A percentile compares a stretch with the other conserved stretches of the same genome.
phyloP scores from a whole-genome alignment of 1,139 yeast species.

The Petasospora fabianii region DNA sequence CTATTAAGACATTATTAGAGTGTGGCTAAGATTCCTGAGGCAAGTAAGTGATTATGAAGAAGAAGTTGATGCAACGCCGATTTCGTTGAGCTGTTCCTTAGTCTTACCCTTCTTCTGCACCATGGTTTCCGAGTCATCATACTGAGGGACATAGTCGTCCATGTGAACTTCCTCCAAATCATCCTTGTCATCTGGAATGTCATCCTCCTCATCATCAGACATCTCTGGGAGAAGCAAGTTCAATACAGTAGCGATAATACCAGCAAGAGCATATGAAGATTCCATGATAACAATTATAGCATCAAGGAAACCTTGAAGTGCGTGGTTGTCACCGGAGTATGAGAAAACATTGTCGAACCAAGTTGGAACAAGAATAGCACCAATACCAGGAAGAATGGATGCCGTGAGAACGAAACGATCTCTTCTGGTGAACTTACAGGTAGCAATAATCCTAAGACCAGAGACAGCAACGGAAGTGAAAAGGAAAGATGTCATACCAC shows the following conservation, averaged over 20 bases:
- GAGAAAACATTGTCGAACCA: constrained; percentile 80
- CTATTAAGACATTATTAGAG: no score
- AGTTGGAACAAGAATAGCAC: constrained; percentile 65
- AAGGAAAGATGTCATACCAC: constrained; percentile 89
- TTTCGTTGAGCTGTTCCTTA: no score
- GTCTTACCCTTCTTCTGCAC: no score
- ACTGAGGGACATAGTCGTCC: constrained; percentile 16
- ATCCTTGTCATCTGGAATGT: constrained; percentile 8
- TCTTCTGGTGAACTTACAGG: constrained; percentile 77
- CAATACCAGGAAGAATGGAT: constrained; percentile 72
- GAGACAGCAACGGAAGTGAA: constrained; percentile 87
- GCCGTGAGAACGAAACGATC: constrained; percentile 82
- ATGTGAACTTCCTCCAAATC: constrained; percentile 13
- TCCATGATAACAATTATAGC: constrained; percentile 82
- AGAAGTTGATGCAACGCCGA: not conserved
- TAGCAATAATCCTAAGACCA: constrained; percentile 74
- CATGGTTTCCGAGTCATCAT: no score
- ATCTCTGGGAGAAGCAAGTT: constrained; percentile 72
- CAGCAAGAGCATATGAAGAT: constrained; percentile 82
- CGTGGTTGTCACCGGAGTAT: constrained; percentile 60
- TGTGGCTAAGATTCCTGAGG: no score
- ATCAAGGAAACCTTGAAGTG: constrained; percentile 66
- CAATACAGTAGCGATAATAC: constrained; percentile 69
- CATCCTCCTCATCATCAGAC: constrained; percentile 22
- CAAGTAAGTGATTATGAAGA: no score